Percentiles rank a stretch among this genome's conserved stretches.
phyloP scores from a whole-genome alignment of 75 land plant species.

The Sequoiadendron giganteum region DNA sequence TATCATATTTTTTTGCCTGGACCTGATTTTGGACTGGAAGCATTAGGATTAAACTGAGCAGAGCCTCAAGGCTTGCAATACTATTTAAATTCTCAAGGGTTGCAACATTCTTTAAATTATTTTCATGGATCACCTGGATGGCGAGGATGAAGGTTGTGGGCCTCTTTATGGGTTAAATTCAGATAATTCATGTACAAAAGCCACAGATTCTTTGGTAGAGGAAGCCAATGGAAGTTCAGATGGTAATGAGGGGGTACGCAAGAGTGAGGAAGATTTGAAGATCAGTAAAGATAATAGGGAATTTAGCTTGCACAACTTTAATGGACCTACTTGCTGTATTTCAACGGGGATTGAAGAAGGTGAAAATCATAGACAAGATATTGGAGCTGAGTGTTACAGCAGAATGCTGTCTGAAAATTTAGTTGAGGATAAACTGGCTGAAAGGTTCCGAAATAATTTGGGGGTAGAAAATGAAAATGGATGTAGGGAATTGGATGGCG shows the following conservation, averaged over 20 bases:
- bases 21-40: neutral
- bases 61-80: neutral
- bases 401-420: neutral
- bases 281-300: neutral
- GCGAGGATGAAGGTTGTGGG: neutral
- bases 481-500: neutral
- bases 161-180: neutral
- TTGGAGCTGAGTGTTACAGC: neutral
- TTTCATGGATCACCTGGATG: neutral
- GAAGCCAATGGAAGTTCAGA: constrained; percentile 1
- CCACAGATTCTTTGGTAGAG: neutral
- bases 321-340: neutral
- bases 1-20: neutral
- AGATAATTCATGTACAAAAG: neutral
- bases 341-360: neutral
- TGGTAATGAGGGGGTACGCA: neutral
- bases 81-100: neutral
- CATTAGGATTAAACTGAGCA: neutral
- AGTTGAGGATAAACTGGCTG: neutral
- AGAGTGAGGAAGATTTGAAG: neutral
- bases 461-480: neutral
- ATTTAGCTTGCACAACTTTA: neutral
- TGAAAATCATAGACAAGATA: neutral
- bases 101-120: neutral
- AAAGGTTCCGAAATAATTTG: neutral